These are phyloP conservation scores for Schizonepeta tenuifolia DNA, from an alignment of 257 asterid species.

Conservation along the genomic window DNA sequence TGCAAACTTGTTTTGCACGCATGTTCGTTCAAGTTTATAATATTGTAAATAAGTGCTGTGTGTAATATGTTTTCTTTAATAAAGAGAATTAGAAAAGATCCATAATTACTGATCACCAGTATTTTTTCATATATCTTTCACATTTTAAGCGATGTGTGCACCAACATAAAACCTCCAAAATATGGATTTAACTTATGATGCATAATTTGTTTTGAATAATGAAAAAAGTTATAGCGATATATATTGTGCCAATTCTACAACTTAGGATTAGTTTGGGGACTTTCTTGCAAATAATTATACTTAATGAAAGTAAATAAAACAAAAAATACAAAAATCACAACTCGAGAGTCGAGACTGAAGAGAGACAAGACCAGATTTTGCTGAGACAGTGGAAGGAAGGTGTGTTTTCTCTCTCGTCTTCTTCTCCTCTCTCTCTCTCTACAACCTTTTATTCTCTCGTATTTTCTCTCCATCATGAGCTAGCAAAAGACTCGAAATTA, in stretches of 20 bases:
- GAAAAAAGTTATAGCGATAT: too few relatives aligned
- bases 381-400: constrained; percentile 42
- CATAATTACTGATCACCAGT: too few relatives aligned
- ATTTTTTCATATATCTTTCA: too few relatives aligned
- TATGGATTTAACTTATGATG: too few relatives aligned
- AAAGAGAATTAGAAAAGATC: too few relatives aligned
- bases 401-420: constrained; percentile 29
- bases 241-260: not conserved
- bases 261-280: constrained; percentile 18
- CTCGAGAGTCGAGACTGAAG: constrained; percentile 24
- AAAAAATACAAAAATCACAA: constrained; percentile 25
- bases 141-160: too few relatives aligned
- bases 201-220: too few relatives aligned
- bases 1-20: not conserved
- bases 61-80: too few relatives aligned
- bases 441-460: constrained; percentile 17
- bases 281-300: not conserved
- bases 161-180: too few relatives aligned
- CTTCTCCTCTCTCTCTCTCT: constrained; percentile 29
- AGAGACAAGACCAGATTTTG: constrained; percentile 40
- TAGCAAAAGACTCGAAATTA: too few relatives aligned
- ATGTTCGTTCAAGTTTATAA: not conserved
- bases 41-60: too few relatives aligned
- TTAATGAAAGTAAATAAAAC: not conserved
- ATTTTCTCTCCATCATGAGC: too few relatives aligned